These are phyloP conservation scores for Magnusiomyces suaveolens DNA, from an alignment of 1,139 yeast species.

Conservation along the genomic window DNA sequence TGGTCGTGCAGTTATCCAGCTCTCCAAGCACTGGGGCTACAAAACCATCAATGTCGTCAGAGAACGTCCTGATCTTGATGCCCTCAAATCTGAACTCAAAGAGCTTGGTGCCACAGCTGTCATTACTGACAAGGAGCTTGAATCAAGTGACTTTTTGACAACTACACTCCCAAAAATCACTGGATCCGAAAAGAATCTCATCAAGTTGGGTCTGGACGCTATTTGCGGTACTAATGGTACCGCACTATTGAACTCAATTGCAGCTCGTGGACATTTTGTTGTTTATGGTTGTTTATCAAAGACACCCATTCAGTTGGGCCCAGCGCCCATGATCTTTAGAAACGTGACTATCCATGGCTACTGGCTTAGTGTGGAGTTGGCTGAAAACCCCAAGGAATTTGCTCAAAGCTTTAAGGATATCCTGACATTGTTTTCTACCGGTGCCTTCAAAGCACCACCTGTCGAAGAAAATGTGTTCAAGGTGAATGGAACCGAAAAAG, in stretches of 20 bases:
- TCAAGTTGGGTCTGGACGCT: constrained; percentile 78
- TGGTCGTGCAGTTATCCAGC: constrained; percentile 86
- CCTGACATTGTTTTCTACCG: constrained; percentile 39
- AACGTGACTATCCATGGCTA: constrained; percentile 79
- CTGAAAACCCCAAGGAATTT: not conserved
- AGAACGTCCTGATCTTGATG: constrained; percentile 66
- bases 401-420: constrained; percentile 26
- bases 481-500: constrained; percentile 37
- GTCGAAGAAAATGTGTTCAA: constrained; percentile 41
- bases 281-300: constrained; percentile 98
- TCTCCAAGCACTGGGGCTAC: constrained; percentile 66
- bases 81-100: constrained; percentile 47
- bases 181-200: constrained; percentile 53
- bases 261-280: constrained; percentile 60
- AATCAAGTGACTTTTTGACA: constrained; percentile 50
- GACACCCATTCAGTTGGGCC: constrained; percentile 85
- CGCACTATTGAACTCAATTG: constrained; percentile 29
- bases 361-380: constrained; percentile 67
- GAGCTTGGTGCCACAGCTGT: constrained; percentile 79
- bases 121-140: constrained; percentile 76
- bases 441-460: constrained; percentile 53
- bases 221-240: constrained; percentile 62
- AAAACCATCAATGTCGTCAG: constrained; percentile 84
- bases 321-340: constrained; percentile 81
- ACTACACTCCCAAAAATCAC: constrained; percentile 21